Base-by-base conservation (phyloP, 805 yeast species). In the Sugiyamaella americana region DNA sequence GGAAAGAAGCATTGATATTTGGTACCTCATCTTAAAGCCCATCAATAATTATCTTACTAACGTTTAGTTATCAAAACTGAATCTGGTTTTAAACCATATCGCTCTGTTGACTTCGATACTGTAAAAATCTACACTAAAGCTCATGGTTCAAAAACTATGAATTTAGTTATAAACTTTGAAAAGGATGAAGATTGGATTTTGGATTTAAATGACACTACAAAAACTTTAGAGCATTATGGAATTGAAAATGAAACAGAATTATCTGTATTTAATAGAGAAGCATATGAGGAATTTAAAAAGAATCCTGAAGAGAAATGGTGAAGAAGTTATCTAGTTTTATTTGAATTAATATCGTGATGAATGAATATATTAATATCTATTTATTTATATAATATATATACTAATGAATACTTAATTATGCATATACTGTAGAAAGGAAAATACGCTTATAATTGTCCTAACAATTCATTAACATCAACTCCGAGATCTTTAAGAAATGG, bases 281-380 rank as follows among this genome's bases (percentile, higher is more conserved):
- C 76, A 37, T 93, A 89, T 64, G 69, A 68, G 23, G 75, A 67
- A 37, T 93, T 71, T 67, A 85, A 85, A 66, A 71, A 72, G 37
- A 83, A 89, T 55, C 98, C 98, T 0, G 88, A 79, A 57, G 96
- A 88, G 60, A 84, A 85, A 62, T 91, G 98, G 98, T 83, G 63
- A 26, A 26, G 32, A 26, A 26, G 32, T 8, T 26, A 26, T 26
- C 32, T 26, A 26, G 32, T 13, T 8, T 13, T 13, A 13, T 26
- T 26, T n/a, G n/a, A n/a, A n/a, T n/a, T n/a, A n/a, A n/a, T n/a
- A n/a, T n/a, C n/a, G n/a, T n/a, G n/a, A n/a, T n/a, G n/a, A n/a
- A n/a, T n/a, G n/a, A n/a, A n/a, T n/a, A n/a, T n/a, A n/a, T n/a
- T n/a, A n/a, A n/a, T n/a, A n/a, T n/a, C n/a, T n/a, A n/a, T n/a